Evolutionary conservation across 306 rosid genomes (phyloP).

Genomic region (Ceratonia siliqua): DNA sequence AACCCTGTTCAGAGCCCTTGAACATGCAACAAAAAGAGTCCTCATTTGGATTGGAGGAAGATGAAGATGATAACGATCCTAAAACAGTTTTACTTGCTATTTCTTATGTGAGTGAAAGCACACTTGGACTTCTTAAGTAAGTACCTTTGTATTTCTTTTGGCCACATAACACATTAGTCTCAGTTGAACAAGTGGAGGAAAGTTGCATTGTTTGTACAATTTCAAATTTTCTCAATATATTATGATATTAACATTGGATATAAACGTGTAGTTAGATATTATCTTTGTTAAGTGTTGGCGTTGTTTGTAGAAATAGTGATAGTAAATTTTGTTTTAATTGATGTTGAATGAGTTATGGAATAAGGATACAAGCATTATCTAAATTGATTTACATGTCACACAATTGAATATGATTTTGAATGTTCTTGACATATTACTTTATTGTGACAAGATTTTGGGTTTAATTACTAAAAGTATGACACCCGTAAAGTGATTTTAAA

Average conservation of each 20-base stretch:
- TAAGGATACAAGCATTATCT: background rate
- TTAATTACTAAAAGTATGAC: too few species aligned
- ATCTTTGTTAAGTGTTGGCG: background rate
- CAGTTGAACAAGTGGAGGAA: constrained; percentile 17
- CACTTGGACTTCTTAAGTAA: constrained; percentile 82
- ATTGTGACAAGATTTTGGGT: background rate
- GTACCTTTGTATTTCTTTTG: constrained; percentile 37
- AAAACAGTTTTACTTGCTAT: constrained; percentile 46
- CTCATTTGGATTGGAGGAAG: constrained; percentile 59
- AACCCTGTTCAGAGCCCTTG: constrained; percentile 42
- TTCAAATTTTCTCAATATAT: constrained; percentile 9
- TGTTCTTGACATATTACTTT: too few species aligned
- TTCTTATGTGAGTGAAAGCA: constrained; percentile 83
- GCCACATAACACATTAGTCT: constrained; percentile 28
- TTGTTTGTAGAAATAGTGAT: background rate
- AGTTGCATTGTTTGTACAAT: constrained; percentile 4
- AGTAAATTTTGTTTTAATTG: background rate
- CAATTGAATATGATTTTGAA: background rate
- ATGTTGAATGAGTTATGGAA: background rate
- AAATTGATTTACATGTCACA: background rate
- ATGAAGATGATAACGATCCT: constrained; percentile 45
- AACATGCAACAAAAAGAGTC: constrained; percentile 43
- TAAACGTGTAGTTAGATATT: background rate
- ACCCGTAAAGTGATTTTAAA: background rate
- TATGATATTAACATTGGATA: too few species aligned